Evolutionary conservation across 2,329 filamentous ascomycete genomes (phyloP).

Genomic region (Fusarium sororula): DNA sequence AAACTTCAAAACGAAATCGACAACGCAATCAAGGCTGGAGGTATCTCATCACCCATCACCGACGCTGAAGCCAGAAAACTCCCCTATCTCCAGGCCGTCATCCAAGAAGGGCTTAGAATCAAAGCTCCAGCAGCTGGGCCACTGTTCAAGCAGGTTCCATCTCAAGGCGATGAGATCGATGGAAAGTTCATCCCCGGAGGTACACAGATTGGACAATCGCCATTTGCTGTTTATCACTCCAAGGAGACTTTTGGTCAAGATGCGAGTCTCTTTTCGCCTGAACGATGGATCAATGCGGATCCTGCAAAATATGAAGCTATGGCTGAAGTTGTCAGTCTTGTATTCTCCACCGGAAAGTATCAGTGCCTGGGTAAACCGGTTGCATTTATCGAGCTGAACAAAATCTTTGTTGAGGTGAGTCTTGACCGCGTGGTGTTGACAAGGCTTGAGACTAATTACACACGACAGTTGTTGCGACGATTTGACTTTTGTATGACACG

Average conservation of each 20-base stretch:
- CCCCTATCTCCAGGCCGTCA: constrained; percentile 60
- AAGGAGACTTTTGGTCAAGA: constrained; percentile 48
- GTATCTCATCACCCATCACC: constrained; percentile 31
- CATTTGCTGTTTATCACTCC: constrained; percentile 45
- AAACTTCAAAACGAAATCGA: constrained; percentile 61
- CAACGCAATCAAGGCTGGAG: constrained; percentile 52
- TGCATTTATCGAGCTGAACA: constrained; percentile 50
- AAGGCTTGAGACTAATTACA: neutral
- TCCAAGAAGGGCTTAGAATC: constrained; percentile 59
- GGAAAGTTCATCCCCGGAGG: constrained; percentile 49
- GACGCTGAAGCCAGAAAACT: constrained; percentile 50
- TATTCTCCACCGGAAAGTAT: constrained; percentile 52
- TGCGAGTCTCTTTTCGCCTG: constrained; percentile 46
- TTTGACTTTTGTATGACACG: constrained; percentile 20
- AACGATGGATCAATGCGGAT: constrained; percentile 50
- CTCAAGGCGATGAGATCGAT: constrained; percentile 46
- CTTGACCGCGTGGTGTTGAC: rapidly evolving
- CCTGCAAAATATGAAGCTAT: constrained; percentile 43
- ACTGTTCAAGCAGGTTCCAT: constrained; percentile 46
- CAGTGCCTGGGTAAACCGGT: constrained; percentile 51
- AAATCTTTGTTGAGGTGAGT: constrained; percentile 54
- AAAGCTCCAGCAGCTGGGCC: constrained; percentile 54
- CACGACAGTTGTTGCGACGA: constrained; percentile 17
- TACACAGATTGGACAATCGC: constrained; percentile 44
- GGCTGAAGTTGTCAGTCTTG: constrained; percentile 47